Base-by-base conservation (phyloP, 164 flowering plant genomes). In the Cinnamomum micranthum region DNA sequence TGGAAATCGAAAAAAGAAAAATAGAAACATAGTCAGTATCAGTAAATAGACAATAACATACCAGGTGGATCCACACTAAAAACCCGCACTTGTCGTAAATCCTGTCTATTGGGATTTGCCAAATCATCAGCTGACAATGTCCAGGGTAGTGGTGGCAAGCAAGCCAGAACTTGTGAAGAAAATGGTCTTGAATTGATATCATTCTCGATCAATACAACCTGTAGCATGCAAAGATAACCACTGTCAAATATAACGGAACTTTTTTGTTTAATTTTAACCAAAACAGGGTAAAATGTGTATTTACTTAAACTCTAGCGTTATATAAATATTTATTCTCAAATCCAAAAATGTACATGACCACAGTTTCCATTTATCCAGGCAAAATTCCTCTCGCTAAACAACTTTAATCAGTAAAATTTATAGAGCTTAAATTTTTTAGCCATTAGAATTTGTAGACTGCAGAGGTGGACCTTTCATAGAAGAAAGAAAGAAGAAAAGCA, bases 101-200 rank as follows among this genome's bases (percentile, higher is more conserved):
- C 99, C 81, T 85, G 84, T 84, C 99, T 90, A 65, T 76, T 84
- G 64, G 95, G 87, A 83, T 90, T 90, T 70, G 82, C 83, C 80
- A 94, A 58, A 77, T 96, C 95, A 77, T 82, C 91, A 33, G 87
- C 28, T 70, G 99, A 90, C 70, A 96, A 94, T 6, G 91, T 87
- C 99, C 99, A 96, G n/a, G 99, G 99, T 74, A 96, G 81, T 15
- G 99, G 97, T 73, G 99, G 99, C 88, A 96, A 86, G 85, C 99
- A 96, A 66, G 94, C 86, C 87, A 96, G 82, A 51, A 96, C 97
- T 91, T 93, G 99, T 19, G 88, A 73, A 70, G 99, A 87, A 81
- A 96, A 96, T 67, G 99, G 99, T 78, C 95, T 83, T 11, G 87
- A 78, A 73, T 94, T 81, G 62, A 96, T 88, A 78, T 92, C 94